Evolutionary conservation across 495 filamentous ascomycete genomes (phyloP).

Genomic region (Geopyxis carbonaria): DNA sequence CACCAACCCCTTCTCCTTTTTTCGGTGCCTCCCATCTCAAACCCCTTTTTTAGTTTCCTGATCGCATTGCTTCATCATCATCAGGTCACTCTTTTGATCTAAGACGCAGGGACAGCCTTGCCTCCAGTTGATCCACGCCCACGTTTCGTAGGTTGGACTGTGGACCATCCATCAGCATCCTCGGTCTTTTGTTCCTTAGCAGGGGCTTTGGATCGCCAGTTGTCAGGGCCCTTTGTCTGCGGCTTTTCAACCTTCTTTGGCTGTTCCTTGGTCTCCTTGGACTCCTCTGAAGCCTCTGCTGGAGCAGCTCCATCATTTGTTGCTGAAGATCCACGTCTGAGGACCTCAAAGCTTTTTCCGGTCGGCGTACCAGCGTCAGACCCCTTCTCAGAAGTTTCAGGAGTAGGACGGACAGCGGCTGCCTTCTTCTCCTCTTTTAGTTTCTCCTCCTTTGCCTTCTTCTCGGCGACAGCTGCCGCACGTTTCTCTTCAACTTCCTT

Average conservation of each 20-base stretch:
- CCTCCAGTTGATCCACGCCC: too few species aligned
- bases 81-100: too few species aligned
- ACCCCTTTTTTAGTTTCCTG: too few species aligned
- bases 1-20: too few species aligned
- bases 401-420: slow-evolving; percentile 30
- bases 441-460: slow-evolving; percentile 80
- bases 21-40: too few species aligned
- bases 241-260: slow-evolving; percentile 1
- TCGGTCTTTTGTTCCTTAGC: neutral
- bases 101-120: too few species aligned
- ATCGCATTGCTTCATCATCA: too few species aligned
- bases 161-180: slow-evolving; percentile 12
- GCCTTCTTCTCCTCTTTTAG: slow-evolving; percentile 38
- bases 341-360: slow-evolving; percentile 12
- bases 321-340: slow-evolving; percentile 15
- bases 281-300: neutral
- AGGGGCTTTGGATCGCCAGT: slow-evolving; percentile 8
- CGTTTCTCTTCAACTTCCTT: slow-evolving; percentile 80
- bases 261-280: neutral
- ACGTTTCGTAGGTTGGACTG: slow-evolving; percentile 14
- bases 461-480: slow-evolving; percentile 51
- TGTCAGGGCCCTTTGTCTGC: slow-evolving; percentile 10
- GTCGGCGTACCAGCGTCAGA: slow-evolving; percentile 15
- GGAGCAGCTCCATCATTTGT: slow-evolving; percentile 6
- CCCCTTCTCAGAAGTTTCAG: slow-evolving; percentile 30